Conservation (phyloP, 495 filamentous ascomycete genomes). For the Xanthoparmelia taractica region DNA sequence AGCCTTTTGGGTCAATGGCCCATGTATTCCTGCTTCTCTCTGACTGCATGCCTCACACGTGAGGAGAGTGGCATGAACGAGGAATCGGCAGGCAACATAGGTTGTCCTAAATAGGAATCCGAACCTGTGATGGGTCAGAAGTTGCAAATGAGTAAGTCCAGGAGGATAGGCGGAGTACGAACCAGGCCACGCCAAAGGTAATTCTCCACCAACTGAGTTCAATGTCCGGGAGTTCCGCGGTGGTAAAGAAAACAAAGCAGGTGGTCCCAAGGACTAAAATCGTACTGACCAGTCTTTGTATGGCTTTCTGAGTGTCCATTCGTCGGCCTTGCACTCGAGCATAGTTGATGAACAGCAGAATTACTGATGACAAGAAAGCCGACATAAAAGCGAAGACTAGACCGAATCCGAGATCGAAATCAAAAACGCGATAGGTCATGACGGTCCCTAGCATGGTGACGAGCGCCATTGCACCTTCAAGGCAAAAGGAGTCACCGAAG, state of each 20-base stretch:
- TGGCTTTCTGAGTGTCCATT: background rate
- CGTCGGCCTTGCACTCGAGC: background rate
- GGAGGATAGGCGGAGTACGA: background rate
- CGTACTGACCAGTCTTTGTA: background rate
- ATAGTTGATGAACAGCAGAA: background rate
- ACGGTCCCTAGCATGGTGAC: background rate
- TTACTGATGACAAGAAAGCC: background rate
- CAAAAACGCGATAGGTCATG: background rate
- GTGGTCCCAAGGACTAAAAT: background rate
- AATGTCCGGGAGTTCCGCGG: background rate
- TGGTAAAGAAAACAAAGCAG: slow-evolving; percentile 1
- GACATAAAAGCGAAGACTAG: slow-evolving; percentile 1
- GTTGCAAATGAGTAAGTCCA: background rate
- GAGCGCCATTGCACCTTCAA: background rate
- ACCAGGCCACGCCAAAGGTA: background rate
- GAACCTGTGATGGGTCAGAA: background rate
- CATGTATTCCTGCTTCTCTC: background rate
- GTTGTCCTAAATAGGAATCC: background rate
- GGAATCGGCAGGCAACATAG: background rate
- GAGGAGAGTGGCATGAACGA: background rate
- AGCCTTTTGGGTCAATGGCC: background rate
- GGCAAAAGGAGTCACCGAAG: background rate
- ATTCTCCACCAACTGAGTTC: slow-evolving; percentile 1
- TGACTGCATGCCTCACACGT: background rate
- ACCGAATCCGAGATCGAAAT: slow-evolving; percentile 4